Evolutionary conservation across 768 basidiomycete species (phyloP), one percentile per base, ranked within the genome.

Genomic region (Mycena maculata): DNA sequence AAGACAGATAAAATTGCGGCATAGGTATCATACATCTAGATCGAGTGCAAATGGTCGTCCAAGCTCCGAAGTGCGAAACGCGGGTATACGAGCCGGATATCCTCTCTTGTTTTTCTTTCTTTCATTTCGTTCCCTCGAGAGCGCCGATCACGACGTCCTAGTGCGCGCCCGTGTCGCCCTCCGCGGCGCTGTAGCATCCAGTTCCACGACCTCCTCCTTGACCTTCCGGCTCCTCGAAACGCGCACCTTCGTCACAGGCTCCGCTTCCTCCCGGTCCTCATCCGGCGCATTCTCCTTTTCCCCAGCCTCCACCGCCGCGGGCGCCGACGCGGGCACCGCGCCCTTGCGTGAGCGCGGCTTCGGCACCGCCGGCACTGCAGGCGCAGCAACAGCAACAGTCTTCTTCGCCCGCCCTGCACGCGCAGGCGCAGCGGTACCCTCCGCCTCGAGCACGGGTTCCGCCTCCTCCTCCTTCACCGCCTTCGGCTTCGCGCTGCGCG

Each of bases 281-380:
- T 76, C 76, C 1, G 79, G 76, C 1, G 81, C 72, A 57, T 84
- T 84, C 72, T 84, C 83, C 65, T 85, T 84, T 58, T 84, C 78
- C 7, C 74, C 75, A 10, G 65, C 74, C 9, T 73, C 70, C 38
- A 75, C 71, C 38, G 68, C 70, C 3, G 76, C 77, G 27, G 79
- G 60, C n/a, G 68, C 64, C 12, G 68, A 65, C 23, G 60, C 64
- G 33, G 69, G 55, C 22, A 49, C 56, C 48, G 44, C 60, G 16
- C 20, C 56, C 47, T 66, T 66, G 7, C 63, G 53, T 13, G 63
- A 39, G 30, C 76, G 73, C 16, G 78, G 55, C 61, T 72, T 76
- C 50, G 68, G 49, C 27, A 67, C 42, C n/a, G 73, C 50, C 8
- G 67, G 60, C 20, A 47, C 36, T 2, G 52, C 44, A 3, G 66